Percentiles rank a stretch among this genome's conserved stretches.
phyloP scores from a whole-genome alignment of 495 filamentous ascomycete species.

The Aspergillus diversus region DNA sequence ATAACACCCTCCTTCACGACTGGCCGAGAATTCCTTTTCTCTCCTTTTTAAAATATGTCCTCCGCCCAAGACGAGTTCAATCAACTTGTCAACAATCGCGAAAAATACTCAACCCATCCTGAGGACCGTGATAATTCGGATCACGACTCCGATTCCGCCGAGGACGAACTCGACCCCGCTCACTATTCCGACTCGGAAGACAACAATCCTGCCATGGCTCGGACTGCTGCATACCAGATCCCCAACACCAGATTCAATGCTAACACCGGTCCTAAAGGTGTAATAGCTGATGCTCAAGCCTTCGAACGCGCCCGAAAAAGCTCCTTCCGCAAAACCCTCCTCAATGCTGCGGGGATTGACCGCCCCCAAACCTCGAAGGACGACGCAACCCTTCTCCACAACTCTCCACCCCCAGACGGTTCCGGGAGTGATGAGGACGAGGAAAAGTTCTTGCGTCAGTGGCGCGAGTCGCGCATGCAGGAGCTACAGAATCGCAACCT shows the following conservation, averaged over 20 bases:
- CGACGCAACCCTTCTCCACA: conserved; percentile 43
- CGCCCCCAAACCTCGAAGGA: conserved; percentile 44
- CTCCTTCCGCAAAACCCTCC: conserved; percentile 57
- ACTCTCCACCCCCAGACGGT: conserved; percentile 41
- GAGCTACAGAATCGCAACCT: conserved; percentile 69
- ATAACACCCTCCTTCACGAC: neutral
- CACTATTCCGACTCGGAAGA: conserved; percentile 57
- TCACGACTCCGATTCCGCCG: conserved; percentile 53
- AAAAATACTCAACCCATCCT: conserved; percentile 54
- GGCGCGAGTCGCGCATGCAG: conserved; percentile 76
- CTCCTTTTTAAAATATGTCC: conserved; percentile 55
- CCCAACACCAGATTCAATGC: conserved; percentile 71
- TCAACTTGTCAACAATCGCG: conserved; percentile 63
- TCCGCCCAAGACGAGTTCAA: conserved; percentile 88
- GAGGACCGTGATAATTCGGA: conserved; percentile 58
- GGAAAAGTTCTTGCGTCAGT: conserved; percentile 79
- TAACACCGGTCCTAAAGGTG: conserved; percentile 96
- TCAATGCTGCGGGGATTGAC: conserved; percentile 40
- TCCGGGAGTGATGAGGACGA: conserved; percentile 65
- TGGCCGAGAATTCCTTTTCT: neutral
- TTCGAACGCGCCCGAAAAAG: conserved; percentile 81
- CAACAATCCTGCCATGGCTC: conserved; percentile 44
- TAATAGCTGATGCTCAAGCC: conserved; percentile 92
- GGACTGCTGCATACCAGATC: conserved; percentile 48
- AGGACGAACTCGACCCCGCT: conserved; percentile 60